These are phyloP conservation scores for Fonsecaea erecta DNA, from an alignment of 2,329 filamentous ascomycete species.

Conservation along the genomic window DNA sequence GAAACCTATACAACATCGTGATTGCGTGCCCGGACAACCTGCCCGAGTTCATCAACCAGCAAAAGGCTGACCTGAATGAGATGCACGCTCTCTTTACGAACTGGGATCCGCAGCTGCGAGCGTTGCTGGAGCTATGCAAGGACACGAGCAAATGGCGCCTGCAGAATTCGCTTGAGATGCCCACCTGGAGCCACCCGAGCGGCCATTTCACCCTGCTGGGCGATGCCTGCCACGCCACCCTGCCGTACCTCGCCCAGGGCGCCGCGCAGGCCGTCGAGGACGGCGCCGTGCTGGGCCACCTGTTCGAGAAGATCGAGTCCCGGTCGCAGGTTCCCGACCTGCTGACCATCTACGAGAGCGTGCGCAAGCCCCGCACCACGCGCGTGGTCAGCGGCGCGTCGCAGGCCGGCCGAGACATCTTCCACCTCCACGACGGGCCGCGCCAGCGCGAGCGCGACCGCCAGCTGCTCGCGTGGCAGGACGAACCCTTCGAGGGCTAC, in stretches of 20 bases:
- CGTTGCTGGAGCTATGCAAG: slow-evolving; percentile 35
- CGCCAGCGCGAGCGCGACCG: slow-evolving; percentile 50
- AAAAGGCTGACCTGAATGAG: slow-evolving; percentile 40
- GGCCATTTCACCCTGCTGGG: slow-evolving; percentile 45
- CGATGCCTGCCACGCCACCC: slow-evolving; percentile 53
- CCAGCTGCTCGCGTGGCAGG: slow-evolving; percentile 19
- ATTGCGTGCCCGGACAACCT: slow-evolving; percentile 56
- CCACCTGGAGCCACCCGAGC: slow-evolving; percentile 25
- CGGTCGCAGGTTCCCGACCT: slow-evolving; percentile 43
- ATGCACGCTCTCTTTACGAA: slow-evolving; percentile 40
- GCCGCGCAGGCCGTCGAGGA: slow-evolving; percentile 43
- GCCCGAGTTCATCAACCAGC: slow-evolving; percentile 38
- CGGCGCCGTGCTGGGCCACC: slow-evolving; percentile 41
- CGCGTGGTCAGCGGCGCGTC: slow-evolving; percentile 44
- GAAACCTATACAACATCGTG: slow-evolving; percentile 54
- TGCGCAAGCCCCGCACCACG: slow-evolving; percentile 48
- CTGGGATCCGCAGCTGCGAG: slow-evolving; percentile 42
- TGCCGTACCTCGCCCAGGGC: slow-evolving; percentile 45
- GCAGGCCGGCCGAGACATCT: slow-evolving; percentile 43
- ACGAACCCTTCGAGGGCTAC: slow-evolving; percentile 22
- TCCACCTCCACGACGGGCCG: slow-evolving; percentile 48
- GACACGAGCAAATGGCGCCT: slow-evolving; percentile 37
- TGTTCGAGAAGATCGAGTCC: slow-evolving; percentile 40
- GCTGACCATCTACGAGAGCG: slow-evolving; percentile 45
- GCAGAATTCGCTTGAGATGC: slow-evolving; percentile 29